Evolutionary conservation across 768 basidiomycete genomes (phyloP), one percentile per base, ranked within the genome.

Genomic region (Rhodotorula sphaerocarpa): DNA sequence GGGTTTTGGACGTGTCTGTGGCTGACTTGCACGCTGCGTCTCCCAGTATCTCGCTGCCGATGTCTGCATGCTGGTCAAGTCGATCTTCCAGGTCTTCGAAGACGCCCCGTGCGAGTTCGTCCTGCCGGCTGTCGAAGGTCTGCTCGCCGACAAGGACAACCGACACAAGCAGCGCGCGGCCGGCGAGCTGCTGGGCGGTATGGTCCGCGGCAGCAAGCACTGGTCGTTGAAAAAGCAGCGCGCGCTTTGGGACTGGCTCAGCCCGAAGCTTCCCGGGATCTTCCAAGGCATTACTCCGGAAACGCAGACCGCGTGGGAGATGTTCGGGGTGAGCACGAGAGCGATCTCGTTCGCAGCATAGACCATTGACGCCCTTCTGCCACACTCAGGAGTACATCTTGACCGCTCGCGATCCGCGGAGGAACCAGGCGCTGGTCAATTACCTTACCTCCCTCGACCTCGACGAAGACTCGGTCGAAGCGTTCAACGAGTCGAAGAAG

Each of bases 151-250:
- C 70, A 82, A 85, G 64, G 71, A 73, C 20, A 84, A 87, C 66
- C 85, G 88, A 63, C 86, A 92, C 75, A 88, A 90, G 76, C 89
- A 89, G 72, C 80, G 90, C 34, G 89, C 87, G 5, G 84, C 87
- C 14, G 88, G 88, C 7, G 90, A 95, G 74, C 78, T 91, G 55
- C 73, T 90, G 12, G 87, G 86, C 4, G 64, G 65, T 59, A 55
- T 74, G 59, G 57, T 69, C 25, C 28, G 72, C 83, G 88, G 88
- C 14, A 85, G 86, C 6, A 90, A 90, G 74, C 88, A 91, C 72
- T 95, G 91, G 91, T 80, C 87, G 0, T 78, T 80, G 5, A 76
- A 78, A n/a, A 82, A 83, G 66, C 86, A 90, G 74, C 73, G 81
- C 46, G 72, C 73, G 25, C 74, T 95, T 3, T 91, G 88, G 88